Base-by-base conservation (phyloP, 2,329 filamentous ascomycete species). In the Trichoderma semiorbis region DNA sequence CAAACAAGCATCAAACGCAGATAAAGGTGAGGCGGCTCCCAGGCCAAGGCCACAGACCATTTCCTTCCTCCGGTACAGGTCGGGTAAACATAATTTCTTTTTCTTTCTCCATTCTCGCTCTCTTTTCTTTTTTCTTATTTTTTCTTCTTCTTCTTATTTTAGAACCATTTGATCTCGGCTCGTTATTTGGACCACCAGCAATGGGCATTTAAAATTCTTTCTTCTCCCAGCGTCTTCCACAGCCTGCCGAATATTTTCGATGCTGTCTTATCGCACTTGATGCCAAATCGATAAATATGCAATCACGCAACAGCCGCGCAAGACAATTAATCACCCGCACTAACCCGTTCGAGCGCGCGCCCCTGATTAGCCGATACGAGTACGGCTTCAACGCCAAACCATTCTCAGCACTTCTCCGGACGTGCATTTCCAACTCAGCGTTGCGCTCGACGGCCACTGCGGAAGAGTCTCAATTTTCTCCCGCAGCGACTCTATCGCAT, bases 301-400 rank as follows among this genome's bases (percentile, higher is more conserved):
- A 34, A 69, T 61, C 66, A 34, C 57, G 39, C 21, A 69, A 43
- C 26, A 39, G 36, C 65, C 26, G 55, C 14, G 55, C 60, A 21
- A 57, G 70, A 61, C 30, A 57, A 32, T 39, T 55, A 18, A 47
- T 24, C 64, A 55, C 32, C 57, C 57, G 39, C 73, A 65, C 73
- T 74, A 74, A 71, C 47, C 64, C 50, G n/a, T 70, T 73, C 58
- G 57, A 70, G 71, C 62, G 63, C 61, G 16, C 57, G 72, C 73
- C 73, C 73, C 71, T 74, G 39, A 74, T 74, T 73, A 43, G 28
- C 47, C 63, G 58, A 60, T 39, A 63, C 69, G 64, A 58, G 30
- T 58, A 60, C 32, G 53, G 71, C 71, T 30, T 58, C 73, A 58
- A 69, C 72, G 30, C 30, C 66, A 55, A 66, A 36, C 67, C 72